These are phyloP conservation scores for Dactylellina haptotyla DNA, from an alignment of 2,329 filamentous ascomycete genomes.

Conservation along the genomic window DNA sequence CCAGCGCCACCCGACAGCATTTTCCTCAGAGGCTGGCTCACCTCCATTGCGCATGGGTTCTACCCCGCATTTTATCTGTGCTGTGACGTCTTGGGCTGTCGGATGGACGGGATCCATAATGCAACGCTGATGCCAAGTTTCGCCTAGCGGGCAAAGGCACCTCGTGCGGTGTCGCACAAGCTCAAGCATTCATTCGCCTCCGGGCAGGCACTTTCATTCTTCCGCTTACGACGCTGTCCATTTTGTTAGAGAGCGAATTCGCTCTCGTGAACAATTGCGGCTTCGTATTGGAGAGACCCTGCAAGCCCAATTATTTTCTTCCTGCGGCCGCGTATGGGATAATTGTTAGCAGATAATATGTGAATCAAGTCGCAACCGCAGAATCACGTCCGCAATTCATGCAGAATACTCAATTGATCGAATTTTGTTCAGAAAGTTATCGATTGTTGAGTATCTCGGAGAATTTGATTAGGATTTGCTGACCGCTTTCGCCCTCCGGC, in stretches of 20 bases:
- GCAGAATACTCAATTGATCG: constrained; percentile 4
- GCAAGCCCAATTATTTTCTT: neutral
- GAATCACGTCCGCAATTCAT: constrained; percentile 2
- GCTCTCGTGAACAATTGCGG: neutral
- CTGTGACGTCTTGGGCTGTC: constrained; percentile 38
- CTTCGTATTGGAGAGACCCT: constrained; percentile 15
- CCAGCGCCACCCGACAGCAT: neutral
- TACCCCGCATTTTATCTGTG: constrained; percentile 53
- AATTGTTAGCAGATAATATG: neutral
- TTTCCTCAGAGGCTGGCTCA: constrained; percentile 7
- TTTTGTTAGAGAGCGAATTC: neutral
- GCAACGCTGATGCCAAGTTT: constrained; percentile 44
- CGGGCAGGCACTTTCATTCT: neutral
- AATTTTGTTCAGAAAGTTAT: neutral
- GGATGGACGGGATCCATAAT: constrained; percentile 47
- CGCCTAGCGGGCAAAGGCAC: constrained; percentile 19
- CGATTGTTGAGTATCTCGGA: neutral
- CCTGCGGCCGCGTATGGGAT: neutral
- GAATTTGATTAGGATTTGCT: constrained; percentile 9
- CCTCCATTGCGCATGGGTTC: constrained; percentile 3
- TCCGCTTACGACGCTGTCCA: constrained; percentile 3
- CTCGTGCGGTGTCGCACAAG: constrained; percentile 31
- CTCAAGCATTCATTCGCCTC: neutral
- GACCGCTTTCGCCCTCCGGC: constrained; percentile 30
- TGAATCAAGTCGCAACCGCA: constrained; percentile 15